Base-by-base conservation (phyloP, 1,284 basidiomycete species). In the Athelia psychrophila region DNA sequence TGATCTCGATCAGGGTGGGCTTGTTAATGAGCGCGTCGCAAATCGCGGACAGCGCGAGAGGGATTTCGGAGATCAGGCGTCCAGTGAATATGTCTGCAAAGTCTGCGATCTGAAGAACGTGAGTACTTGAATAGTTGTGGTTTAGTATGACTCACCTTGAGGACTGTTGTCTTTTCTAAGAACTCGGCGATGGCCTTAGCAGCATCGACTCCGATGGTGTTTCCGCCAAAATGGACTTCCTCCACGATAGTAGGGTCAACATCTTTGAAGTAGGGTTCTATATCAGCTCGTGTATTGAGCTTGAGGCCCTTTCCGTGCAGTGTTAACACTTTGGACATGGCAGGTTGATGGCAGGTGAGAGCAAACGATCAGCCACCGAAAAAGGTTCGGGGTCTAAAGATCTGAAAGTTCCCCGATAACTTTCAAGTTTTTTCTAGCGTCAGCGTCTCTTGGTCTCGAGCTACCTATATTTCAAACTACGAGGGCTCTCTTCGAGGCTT, bases 71-170 rank as follows among this genome's bases (percentile, higher is more conserved):
- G 75, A 98, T 98, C 60, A 98, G 81, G 54, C 97, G 89, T 48
- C 95, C 93, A 10, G 96, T 98, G 75, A 99, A 99, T 72, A 99
- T 96, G 74, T 98, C 97, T 46, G 94, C 91, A 60, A 98, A 91
- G 75, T 98, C 89, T 59, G 94, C 96, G 51, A 97, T 75, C 95
- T 98, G 62, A 32, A 42, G 16, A 40, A 48, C 44, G 49, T 49
- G 48, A 51, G 44, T 32, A 32, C 51, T 50, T 27, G 47, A 51
- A 23, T 44, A n/a, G 13, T 12, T 15, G 36, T 18, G 18, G 36
- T 44, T 38, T 46, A 8, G 9, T 52, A 55, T 40, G 22, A 56
- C 73, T 45, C 55, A 90, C 95, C 80, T 89, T 91, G 52, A 98
- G 73, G 2, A 72, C 73, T 48, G 80, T 77, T 45, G 93, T 86